Evolutionary conservation across 1,284 basidiomycete species (phyloP).

Genomic region (Lignosus rhinocerotis): DNA sequence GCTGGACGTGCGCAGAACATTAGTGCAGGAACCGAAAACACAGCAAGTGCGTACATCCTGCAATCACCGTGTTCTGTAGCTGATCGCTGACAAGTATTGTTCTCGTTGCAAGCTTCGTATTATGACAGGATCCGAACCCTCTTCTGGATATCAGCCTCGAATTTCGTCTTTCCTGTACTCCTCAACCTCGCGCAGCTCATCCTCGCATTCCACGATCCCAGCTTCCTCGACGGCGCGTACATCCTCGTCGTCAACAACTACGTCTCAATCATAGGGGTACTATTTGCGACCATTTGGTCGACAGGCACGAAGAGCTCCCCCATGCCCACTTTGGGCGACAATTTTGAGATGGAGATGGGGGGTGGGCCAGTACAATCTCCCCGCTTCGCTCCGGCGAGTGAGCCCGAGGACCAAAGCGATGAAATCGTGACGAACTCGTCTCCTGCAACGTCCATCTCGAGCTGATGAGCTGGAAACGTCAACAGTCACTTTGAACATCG

Average conservation of each 20-base stretch:
- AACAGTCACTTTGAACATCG: neutral
- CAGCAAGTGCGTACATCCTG: neutral
- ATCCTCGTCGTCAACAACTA: slow-evolving; percentile 17
- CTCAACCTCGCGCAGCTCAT: slow-evolving; percentile 29
- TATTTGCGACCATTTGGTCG: slow-evolving; percentile 27
- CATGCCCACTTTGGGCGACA: too few relatives aligned
- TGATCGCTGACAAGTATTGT: neutral
- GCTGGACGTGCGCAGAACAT: neutral
- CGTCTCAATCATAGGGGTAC: slow-evolving; percentile 22
- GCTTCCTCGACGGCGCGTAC: slow-evolving; percentile 16
- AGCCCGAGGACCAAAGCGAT: neutral
- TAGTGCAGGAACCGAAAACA: neutral
- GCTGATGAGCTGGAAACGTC: neutral
- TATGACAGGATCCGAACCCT: slow-evolving; percentile 15
- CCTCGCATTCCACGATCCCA: slow-evolving; percentile 6
- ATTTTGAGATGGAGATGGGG: neutral
- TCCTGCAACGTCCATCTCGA: neutral
- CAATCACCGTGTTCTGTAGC: neutral
- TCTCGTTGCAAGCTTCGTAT: neutral
- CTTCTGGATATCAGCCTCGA: slow-evolving; percentile 33
- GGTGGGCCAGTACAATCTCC: neutral
- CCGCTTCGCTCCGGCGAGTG: neutral
- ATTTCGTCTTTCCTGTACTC: slow-evolving; percentile 35
- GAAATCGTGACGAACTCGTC: neutral
- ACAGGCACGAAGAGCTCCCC: neutral